Base-by-base conservation (phyloP, 1,139 yeast genomes). In the Scheffersomyces illinoinensis region DNA sequence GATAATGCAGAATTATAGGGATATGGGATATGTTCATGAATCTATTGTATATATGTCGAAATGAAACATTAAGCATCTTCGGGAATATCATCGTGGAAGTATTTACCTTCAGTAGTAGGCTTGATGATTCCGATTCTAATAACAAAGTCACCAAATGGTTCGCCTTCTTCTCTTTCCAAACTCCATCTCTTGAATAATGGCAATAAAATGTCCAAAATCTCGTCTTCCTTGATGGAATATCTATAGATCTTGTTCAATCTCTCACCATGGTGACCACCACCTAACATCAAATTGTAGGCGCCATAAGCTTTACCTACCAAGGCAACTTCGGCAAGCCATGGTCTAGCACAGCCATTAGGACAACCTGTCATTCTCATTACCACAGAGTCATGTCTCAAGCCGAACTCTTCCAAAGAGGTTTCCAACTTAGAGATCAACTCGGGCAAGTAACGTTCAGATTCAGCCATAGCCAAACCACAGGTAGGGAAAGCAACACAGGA, bases 341-440 rank as follows among this genome's bases (percentile, higher is more conserved):
- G 98, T 75, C 99, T 88, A 33, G 99, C 95, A 82, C 99, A 95
- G 65, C 98, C 99, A 74, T 95, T 95, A 59, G 98, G 98, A 84
- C 99, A 95, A 62, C 99, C 99, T 52, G 98, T 93, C 98, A 95
- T 93, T 79, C 99, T 88, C 97, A 95, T 91, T 46, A 93, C 97
- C 66, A 95, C 85, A 7, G 97, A 88, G 74, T 95, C 98, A 71
- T 93, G 97, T 73, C 97, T 90, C 67, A 95, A 84, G 6, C 99
- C 99, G 65, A 88, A 88, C 69, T 93, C 97, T 75, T 93, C 98
- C 62, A 95, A 82, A 7, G 93, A 87, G 17, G 80, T 85, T 76
- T 95, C 99, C 61, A 95, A 79, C 76, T 92, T 91, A 64, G 88
- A 76, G 66, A 95, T 86, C 67, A 95, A 84, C 58, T 83, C 87